Evolutionary conservation across 768 basidiomycete species (phyloP).

Genomic region (Kwoniella bestiolae): DNA sequence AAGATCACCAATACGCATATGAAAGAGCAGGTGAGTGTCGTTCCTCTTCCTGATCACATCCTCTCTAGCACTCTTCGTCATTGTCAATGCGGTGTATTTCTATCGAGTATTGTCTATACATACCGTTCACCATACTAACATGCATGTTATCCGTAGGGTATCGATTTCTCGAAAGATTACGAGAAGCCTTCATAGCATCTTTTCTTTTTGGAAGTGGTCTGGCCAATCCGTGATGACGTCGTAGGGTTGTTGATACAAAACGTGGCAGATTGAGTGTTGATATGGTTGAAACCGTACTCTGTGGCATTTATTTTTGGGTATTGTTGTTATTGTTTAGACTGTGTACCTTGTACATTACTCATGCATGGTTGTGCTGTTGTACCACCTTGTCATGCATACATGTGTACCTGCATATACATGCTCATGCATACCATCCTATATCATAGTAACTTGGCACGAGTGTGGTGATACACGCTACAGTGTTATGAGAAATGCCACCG

Average conservation of each 20-base stretch:
- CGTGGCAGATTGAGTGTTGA: slow-evolving; percentile 4
- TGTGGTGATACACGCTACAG: no score
- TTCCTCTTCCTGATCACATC: background rate
- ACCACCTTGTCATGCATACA: background rate
- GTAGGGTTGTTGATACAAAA: background rate
- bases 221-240: slow-evolving; percentile 20
- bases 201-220: no score
- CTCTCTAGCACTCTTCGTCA: background rate
- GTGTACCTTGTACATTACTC: background rate
- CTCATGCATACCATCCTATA: no score
- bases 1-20: slow-evolving; percentile 43
- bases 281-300: slow-evolving; percentile 9
- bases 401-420: background rate
- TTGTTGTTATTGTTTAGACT: slow-evolving; percentile 5
- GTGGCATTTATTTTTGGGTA: background rate
- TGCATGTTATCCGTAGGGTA: slow-evolving; percentile 26
- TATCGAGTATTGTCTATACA: no score
- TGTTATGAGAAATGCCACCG: no score
- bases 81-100: no score
- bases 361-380: background rate
- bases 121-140: background rate
- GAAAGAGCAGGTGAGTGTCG: slow-evolving; percentile 32
- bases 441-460: no score
- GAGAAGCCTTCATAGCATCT: slow-evolving; percentile 19
- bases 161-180: slow-evolving; percentile 43